Evolutionary conservation across 2,329 filamentous ascomycete species (phyloP).

Genomic region (Phialocephala subalpina): DNA sequence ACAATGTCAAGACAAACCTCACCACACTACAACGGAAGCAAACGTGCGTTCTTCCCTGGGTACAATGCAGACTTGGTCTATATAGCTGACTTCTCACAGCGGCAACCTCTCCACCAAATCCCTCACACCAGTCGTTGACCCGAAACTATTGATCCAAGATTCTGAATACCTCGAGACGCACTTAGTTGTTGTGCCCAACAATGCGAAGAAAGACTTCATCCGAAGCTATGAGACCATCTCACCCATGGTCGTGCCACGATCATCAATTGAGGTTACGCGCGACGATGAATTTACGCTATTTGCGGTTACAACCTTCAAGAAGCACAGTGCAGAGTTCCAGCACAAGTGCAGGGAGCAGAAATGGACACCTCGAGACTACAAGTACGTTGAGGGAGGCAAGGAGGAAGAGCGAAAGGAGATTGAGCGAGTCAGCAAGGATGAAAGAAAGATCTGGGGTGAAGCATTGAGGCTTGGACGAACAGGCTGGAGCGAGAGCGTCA

Average conservation of each 20-base stretch:
- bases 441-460: conserved; percentile 92
- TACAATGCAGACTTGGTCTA: not conserved
- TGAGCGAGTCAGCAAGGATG: conserved; percentile 81
- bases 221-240: conserved; percentile 87
- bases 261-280: conserved; percentile 78
- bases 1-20: conserved; percentile 85
- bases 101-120: conserved; percentile 96
- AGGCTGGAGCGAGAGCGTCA: conserved; percentile 95
- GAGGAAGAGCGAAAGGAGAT: conserved; percentile 91
- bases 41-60: conserved; percentile 64
- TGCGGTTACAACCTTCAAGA: conserved; percentile 93
- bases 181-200: conserved; percentile 85
- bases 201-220: conserved; percentile 85
- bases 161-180: conserved; percentile 98
- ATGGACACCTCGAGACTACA: conserved; percentile 95
- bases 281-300: conserved; percentile 93
- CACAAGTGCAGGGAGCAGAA: conserved; percentile 92
- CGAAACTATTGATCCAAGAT: conserved; percentile 80
- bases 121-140: conserved; percentile 86
- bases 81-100: conserved; percentile 52
- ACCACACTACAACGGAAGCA: conserved; percentile 85
- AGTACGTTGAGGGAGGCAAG: conserved; percentile 87
- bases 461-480: conserved; percentile 85
- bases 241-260: conserved; percentile 93
- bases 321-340: conserved; percentile 84